These are phyloP conservation scores for Aureobasidium sp. DNA, from an alignment of 2,329 filamentous ascomycete genomes.

Conservation along the genomic window DNA sequence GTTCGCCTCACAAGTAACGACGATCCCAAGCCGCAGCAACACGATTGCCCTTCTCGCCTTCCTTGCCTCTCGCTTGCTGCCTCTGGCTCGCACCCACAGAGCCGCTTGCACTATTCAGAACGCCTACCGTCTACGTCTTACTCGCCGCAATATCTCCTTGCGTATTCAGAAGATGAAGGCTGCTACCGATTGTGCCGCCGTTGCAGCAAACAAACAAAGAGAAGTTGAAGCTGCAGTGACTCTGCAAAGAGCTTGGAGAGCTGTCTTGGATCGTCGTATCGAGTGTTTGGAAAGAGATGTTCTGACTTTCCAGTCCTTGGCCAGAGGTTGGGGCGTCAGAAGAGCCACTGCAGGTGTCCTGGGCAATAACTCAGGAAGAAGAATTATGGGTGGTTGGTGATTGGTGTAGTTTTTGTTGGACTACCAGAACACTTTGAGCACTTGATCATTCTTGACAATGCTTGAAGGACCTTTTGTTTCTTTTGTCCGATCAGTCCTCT, in stretches of 20 bases:
- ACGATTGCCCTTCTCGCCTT: constrained; percentile 52
- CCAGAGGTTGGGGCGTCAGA: constrained; percentile 35
- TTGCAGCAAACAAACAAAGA: constrained; percentile 31
- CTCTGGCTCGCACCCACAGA: constrained; percentile 41
- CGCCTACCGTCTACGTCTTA: constrained; percentile 38
- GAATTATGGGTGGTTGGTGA: constrained; percentile 25
- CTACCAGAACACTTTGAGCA: neutral
- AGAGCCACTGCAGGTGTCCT: constrained; percentile 20
- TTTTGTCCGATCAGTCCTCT: neutral
- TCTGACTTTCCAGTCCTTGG: constrained; percentile 36
- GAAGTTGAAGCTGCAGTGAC: constrained; percentile 36
- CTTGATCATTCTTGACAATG: neutral
- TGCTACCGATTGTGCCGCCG: constrained; percentile 40
- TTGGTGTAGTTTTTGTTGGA: neutral
- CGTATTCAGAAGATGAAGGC: constrained; percentile 35
- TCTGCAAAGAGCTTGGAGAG: constrained; percentile 40
- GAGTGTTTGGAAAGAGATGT: constrained; percentile 32
- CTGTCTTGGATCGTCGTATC: constrained; percentile 31
- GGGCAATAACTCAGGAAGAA: constrained; percentile 23
- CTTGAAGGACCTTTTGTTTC: neutral
- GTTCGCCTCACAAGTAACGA: constrained; percentile 28
- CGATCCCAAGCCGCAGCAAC: constrained; percentile 48
- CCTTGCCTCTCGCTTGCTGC: constrained; percentile 51
- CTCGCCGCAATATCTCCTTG: constrained; percentile 25
- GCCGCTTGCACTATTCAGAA: constrained; percentile 49